Conservation (phyloP, 2,329 filamentous ascomycete genomes). For the Dryadomyces quercivorus region DNA sequence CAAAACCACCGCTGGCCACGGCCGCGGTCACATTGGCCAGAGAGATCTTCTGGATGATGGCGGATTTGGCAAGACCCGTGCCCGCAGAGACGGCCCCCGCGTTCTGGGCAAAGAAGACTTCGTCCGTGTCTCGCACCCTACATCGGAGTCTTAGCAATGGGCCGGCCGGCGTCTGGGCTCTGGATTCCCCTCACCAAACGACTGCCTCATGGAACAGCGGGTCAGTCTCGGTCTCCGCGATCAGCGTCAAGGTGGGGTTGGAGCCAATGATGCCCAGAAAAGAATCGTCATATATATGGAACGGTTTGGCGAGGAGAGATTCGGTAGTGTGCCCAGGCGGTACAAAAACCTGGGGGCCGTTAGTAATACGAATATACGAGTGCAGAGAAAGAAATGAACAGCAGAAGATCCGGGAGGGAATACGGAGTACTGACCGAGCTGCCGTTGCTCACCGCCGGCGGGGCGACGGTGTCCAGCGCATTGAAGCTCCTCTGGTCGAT, state of each 20-base stretch:
- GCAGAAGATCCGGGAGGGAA: too few relatives aligned
- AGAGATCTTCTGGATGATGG: constrained; percentile 36
- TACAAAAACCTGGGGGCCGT: constrained; percentile 21
- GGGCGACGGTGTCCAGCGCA: constrained; percentile 26
- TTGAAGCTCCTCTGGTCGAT: constrained; percentile 33
- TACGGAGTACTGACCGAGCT: constrained; percentile 7
- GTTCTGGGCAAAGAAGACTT: constrained; percentile 42
- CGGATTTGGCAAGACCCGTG: constrained; percentile 37
- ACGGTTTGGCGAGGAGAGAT: constrained; percentile 26
- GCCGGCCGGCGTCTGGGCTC: neutral
- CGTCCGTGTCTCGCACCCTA: constrained; percentile 31
- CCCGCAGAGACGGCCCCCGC: constrained; percentile 33
- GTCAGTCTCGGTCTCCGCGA: constrained; percentile 29
- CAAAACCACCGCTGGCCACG: constrained; percentile 8
- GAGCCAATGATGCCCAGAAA: constrained; percentile 37
- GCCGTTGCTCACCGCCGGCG: constrained; percentile 23
- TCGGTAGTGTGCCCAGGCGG: constrained; percentile 30
- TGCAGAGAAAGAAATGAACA: neutral
- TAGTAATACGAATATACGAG: neutral
- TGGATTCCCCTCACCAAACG: constrained; percentile 30
- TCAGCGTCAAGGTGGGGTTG: constrained; percentile 35
- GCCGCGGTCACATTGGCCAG: constrained; percentile 27
- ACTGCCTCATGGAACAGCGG: constrained; percentile 44
- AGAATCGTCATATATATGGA: constrained; percentile 37
- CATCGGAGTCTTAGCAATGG: neutral